phyloP scores from a whole-genome alignment of 192 early-diverging fungal species.

The Diversispora eburnea region DNA sequence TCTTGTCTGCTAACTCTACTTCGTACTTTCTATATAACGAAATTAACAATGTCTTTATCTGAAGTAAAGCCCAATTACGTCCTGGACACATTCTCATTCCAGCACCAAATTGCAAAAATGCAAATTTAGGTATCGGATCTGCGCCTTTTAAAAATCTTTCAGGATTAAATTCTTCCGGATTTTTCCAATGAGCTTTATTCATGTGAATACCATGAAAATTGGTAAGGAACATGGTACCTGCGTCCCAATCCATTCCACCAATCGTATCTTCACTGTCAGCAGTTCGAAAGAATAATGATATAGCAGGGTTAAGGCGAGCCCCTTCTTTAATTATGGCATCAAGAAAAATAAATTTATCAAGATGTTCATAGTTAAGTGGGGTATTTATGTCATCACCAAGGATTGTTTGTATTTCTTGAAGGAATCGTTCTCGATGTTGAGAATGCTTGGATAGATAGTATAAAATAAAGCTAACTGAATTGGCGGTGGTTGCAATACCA shows the following conservation, averaged over 20 bases:
- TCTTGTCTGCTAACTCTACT: background rate
- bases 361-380: background rate
- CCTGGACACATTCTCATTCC: background rate
- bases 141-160: background rate
- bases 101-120: slow-evolving; percentile 1
- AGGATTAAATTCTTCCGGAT: slow-evolving; percentile 7
- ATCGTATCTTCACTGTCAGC: background rate
- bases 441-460: slow-evolving; percentile 6
- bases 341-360: slow-evolving; percentile 1
- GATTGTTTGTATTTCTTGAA: background rate
- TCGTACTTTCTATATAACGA: slow-evolving; percentile 5
- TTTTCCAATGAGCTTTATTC: background rate
- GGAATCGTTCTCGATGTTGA: background rate
- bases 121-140: background rate
- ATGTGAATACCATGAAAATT: background rate
- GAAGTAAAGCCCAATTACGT: background rate
- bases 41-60: background rate
- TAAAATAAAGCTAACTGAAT: background rate
- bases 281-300: background rate
- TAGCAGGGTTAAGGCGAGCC: background rate
- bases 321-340: slow-evolving; percentile 19
- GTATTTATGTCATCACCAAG: background rate
- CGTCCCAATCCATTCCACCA: background rate
- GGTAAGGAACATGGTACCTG: background rate
- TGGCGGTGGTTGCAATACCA: slow-evolving; percentile 4